Conservation (phyloP, 2,329 filamentous ascomycete species). For the Pseudocercospora eumusae region DNA sequence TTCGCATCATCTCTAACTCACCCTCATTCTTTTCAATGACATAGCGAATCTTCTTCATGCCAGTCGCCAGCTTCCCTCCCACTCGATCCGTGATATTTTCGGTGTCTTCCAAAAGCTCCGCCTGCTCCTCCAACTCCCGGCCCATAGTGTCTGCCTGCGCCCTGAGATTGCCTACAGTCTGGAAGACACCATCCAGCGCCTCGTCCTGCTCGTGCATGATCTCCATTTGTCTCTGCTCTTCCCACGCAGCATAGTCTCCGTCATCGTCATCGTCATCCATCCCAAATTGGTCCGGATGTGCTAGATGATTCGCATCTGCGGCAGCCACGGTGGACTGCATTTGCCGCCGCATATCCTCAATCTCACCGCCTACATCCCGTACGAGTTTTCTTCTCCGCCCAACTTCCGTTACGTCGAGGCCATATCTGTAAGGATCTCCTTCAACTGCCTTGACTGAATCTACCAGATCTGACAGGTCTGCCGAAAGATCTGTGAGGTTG, state of each 20-base stretch:
- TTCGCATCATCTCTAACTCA: no score
- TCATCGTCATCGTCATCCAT: slow-evolving; percentile 46
- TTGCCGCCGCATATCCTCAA: slow-evolving; percentile 86
- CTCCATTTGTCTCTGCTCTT: slow-evolving; percentile 85
- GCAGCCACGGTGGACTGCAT: slow-evolving; percentile 62
- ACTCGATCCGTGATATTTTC: slow-evolving; percentile 85
- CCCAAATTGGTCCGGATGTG: slow-evolving; percentile 59
- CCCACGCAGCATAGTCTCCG: slow-evolving; percentile 67
- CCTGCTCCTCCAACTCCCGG: slow-evolving; percentile 91
- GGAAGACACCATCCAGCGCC: slow-evolving; percentile 87
- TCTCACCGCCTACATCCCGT: slow-evolving; percentile 82
- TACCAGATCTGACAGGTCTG: slow-evolving; percentile 85
- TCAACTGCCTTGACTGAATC: slow-evolving; percentile 87
- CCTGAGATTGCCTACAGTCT: slow-evolving; percentile 86
- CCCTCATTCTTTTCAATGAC: slow-evolving; percentile 92
- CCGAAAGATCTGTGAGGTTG: slow-evolving; percentile 69
- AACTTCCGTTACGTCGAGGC: slow-evolving; percentile 80
- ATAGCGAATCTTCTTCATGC: slow-evolving; percentile 80
- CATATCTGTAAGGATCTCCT: slow-evolving; percentile 81
- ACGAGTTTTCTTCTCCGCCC: slow-evolving; percentile 77
- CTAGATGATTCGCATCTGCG: slow-evolving; percentile 51
- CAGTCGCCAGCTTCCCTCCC: slow-evolving; percentile 78
- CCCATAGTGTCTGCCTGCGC: slow-evolving; percentile 96
- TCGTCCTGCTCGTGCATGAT: slow-evolving; percentile 95
- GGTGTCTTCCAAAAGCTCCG: slow-evolving; percentile 80